Evolutionary conservation across 148 eudicot species (phyloP).

Genomic region (Vaccinium vitisidaea): DNA sequence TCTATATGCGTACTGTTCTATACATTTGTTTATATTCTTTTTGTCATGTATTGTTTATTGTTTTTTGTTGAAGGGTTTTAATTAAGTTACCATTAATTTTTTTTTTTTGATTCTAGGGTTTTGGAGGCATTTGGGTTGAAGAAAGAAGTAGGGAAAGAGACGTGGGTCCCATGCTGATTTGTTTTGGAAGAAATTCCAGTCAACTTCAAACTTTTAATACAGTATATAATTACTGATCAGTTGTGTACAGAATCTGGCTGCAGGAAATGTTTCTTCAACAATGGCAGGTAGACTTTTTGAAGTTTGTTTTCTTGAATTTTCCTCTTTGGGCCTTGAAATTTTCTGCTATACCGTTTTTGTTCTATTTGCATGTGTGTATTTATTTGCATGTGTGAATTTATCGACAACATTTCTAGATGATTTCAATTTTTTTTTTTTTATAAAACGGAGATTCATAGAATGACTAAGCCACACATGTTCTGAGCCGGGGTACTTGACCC

Average conservation of each 20-base stretch:
- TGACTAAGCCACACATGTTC: too few species aligned
- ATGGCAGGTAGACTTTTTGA: neutral
- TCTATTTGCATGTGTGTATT: neutral
- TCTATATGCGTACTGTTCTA: too few species aligned
- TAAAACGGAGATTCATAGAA: too few species aligned
- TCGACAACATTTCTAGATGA: too few species aligned
- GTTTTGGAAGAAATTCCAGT: neutral
- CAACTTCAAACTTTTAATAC: too few species aligned
- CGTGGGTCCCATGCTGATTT: conserved; percentile 28
- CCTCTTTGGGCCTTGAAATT: neutral
- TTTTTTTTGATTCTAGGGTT: neutral
- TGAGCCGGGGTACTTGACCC: too few species aligned
- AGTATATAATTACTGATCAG: neutral
- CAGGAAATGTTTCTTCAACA: conserved; percentile 10
- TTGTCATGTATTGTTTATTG: neutral
- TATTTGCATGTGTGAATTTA: neutral
- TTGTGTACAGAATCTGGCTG: conserved; percentile 8
- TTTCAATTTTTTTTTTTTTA: too few species aligned
- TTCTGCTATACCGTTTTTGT: too few species aligned
- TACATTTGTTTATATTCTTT: neutral
- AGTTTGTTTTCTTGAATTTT: neutral
- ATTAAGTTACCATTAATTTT: neutral
- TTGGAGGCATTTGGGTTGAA: neutral
- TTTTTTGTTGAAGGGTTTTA: neutral
- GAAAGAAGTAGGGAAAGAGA: conserved; percentile 21